Percentiles rank a stretch among this genome's conserved stretches.
Evolutionary conservation across 2,329 filamentous ascomycete genomes (phyloP).

Genomic region (Emmonsia crescens): DNA sequence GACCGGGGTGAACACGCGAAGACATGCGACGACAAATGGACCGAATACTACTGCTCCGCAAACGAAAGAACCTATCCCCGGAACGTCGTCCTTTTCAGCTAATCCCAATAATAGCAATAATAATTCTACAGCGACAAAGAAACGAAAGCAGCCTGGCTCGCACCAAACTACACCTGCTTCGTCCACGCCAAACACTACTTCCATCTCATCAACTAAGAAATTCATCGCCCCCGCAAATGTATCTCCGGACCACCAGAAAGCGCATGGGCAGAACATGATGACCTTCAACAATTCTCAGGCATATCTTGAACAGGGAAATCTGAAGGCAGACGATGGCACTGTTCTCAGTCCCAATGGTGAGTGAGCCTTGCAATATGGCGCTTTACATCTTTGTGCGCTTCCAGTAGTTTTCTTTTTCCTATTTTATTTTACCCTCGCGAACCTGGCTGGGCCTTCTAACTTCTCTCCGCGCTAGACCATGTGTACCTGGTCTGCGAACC

Average conservation of each 20-base stretch:
- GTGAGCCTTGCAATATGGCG: constrained; percentile 18
- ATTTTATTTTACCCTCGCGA: neutral
- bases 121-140: constrained; percentile 51
- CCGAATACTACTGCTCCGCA: constrained; percentile 17
- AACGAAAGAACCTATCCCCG: constrained; percentile 42
- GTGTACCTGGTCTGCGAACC: constrained; percentile 96
- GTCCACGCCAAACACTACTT: constrained; percentile 13
- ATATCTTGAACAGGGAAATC: constrained; percentile 60
- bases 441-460: constrained; percentile 8
- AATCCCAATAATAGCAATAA: constrained; percentile 32
- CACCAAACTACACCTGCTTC: constrained; percentile 26
- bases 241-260: constrained; percentile 18
- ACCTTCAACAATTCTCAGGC: constrained; percentile 66
- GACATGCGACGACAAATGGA: constrained; percentile 28
- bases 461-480: constrained; percentile 49
- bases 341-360: constrained; percentile 75
- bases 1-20: constrained; percentile 30
- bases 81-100: constrained; percentile 49
- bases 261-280: constrained; percentile 57
- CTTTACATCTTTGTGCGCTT: neutral
- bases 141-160: constrained; percentile 63
- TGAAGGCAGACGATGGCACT: constrained; percentile 86
- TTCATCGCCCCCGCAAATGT: constrained; percentile 24
- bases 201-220: constrained; percentile 22
- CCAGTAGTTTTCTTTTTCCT: neutral